phyloP scores from a whole-genome alignment of 139 green algal genomes.

The Pleodorina starrii region DNA sequence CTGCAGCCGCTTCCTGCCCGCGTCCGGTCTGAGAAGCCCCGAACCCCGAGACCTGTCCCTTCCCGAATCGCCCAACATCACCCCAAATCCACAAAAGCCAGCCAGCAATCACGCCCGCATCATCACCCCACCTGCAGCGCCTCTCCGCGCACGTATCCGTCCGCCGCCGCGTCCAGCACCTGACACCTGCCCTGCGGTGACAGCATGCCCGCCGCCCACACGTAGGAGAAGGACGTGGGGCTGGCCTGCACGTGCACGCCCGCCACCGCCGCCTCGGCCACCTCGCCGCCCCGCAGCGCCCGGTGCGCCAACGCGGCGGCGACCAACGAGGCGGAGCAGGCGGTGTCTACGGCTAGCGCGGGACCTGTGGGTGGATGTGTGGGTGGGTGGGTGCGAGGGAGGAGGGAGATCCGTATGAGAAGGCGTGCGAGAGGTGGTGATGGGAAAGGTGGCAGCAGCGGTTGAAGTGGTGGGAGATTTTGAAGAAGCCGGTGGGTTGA shows the following conservation, averaged over 20 bases:
- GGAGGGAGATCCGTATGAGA: too few species aligned
- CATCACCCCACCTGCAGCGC: slow-evolving; percentile 56
- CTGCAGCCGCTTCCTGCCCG: too few species aligned
- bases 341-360: slow-evolving; percentile 76
- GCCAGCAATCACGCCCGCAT: too few species aligned
- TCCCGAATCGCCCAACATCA: too few species aligned
- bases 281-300: neutral
- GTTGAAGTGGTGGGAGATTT: too few species aligned
- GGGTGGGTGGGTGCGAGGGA: too few species aligned
- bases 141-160: slow-evolving; percentile 89
- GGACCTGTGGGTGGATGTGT: slow-evolving; percentile 49
- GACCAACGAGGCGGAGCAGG: slow-evolving; percentile 78
- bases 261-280: slow-evolving; percentile 56
- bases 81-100: too few species aligned
- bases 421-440: too few species aligned
- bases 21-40: too few species aligned
- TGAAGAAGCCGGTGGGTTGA: too few species aligned
- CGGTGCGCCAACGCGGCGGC: slow-evolving; percentile 63
- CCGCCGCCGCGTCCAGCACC: slow-evolving; percentile 77
- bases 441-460: too few species aligned
- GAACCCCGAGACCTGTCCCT: too few species aligned
- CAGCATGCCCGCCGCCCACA: slow-evolving; percentile 79
- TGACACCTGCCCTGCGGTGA: slow-evolving; percentile 82
- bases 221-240: slow-evolving; percentile 62
- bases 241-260: slow-evolving; percentile 69